These are phyloP conservation scores for Dioszegia crocea DNA, from an alignment of 768 basidiomycete species.

Conservation along the genomic window DNA sequence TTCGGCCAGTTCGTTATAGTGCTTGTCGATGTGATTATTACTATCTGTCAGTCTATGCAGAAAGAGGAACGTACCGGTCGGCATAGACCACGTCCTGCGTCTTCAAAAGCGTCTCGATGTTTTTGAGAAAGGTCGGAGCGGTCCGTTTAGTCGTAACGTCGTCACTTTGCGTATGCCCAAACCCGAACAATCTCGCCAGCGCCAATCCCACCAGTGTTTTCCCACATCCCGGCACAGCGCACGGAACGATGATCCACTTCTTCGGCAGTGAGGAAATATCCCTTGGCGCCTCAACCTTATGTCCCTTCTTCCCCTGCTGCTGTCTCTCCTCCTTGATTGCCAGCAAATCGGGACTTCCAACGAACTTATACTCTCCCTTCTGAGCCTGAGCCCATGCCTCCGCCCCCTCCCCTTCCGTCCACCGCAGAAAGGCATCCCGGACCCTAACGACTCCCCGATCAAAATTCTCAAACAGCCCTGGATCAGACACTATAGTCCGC, in stretches of 20 bases:
- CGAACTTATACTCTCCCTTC: conserved; percentile 46
- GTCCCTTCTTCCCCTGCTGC: conserved; percentile 12
- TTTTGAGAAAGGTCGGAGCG: conserved; percentile 63
- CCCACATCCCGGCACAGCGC: conserved; percentile 90
- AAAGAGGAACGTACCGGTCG: conserved; percentile 64
- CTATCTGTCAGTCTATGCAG: conserved; percentile 48
- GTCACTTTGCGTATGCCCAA: conserved; percentile 90
- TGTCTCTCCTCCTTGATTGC: background rate
- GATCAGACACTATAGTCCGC: conserved; percentile 64
- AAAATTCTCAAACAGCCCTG: conserved; percentile 59
- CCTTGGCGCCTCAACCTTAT: conserved; percentile 33
- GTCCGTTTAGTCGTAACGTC: conserved; percentile 74
- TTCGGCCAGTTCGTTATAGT: conserved; percentile 67
- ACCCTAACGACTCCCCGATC: conserved; percentile 81
- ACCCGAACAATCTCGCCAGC: conserved; percentile 71
- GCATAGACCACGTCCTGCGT: conserved; percentile 77
- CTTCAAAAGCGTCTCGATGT: conserved; percentile 62
- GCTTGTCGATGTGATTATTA: conserved; percentile 82
- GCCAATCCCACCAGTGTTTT: conserved; percentile 84
- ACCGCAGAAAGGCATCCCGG: conserved; percentile 71
- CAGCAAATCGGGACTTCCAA: conserved; percentile 4
- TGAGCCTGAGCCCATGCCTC: conserved; percentile 44
- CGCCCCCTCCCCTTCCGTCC: conserved; percentile 59
- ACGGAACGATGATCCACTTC: conserved; percentile 79
- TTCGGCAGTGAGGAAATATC: conserved; percentile 50